Evolutionary conservation across 192 early-diverging fungal genomes (phyloP).

Genomic region (Linnemannia elongata): DNA sequence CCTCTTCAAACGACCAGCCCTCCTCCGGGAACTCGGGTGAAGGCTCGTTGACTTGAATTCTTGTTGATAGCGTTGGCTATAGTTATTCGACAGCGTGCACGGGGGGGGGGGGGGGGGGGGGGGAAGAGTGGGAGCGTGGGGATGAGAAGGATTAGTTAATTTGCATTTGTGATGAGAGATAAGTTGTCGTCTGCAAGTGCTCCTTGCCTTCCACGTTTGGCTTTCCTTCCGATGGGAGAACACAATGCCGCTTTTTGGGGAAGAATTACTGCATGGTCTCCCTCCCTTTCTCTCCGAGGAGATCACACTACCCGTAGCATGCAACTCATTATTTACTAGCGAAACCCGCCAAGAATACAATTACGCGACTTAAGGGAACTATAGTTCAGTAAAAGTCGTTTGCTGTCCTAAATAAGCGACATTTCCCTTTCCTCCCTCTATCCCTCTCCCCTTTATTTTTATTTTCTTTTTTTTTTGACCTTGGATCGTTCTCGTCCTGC

Average conservation of each 20-base stretch:
- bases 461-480: neutral
- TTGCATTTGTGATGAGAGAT: neutral
- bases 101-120: neutral
- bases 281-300: neutral
- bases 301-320: neutral
- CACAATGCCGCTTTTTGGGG: neutral
- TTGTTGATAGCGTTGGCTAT: constrained; percentile 44
- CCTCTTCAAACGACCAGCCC: constrained; percentile 49
- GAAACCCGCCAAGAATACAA: neutral
- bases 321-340: neutral
- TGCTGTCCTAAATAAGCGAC: neutral
- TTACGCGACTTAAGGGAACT: neutral
- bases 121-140: neutral
- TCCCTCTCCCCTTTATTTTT: neutral
- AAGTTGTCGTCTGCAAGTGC: neutral
- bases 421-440: neutral
- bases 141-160: neutral
- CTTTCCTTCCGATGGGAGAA: neutral
- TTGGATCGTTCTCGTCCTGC: constrained; percentile 9
- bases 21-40: constrained; percentile 30
- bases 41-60: constrained; percentile 17
- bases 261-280: neutral
- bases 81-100: neutral
- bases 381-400: neutral
- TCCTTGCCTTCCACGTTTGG: neutral